phyloP scores from a whole-genome alignment of 2,329 filamentous ascomycete species.

The Aspergillus glaucus region DNA sequence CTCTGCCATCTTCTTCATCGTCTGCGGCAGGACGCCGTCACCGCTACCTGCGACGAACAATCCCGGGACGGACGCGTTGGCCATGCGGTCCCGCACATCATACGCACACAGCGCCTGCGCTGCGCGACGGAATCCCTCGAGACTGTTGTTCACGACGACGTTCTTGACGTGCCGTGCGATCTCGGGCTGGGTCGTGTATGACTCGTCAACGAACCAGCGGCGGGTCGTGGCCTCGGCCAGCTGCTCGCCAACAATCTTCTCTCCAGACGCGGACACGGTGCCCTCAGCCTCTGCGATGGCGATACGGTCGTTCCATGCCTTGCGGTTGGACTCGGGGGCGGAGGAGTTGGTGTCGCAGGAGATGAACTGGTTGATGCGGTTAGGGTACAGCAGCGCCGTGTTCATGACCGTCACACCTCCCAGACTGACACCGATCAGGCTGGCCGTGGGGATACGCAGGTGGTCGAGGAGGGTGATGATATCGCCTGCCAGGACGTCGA shows the following conservation, averaged over 20 bases:
- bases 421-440: constrained; percentile 71
- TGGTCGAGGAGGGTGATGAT: constrained; percentile 60
- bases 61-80: constrained; percentile 34
- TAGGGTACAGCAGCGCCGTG: constrained; percentile 61
- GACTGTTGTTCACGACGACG: constrained; percentile 63
- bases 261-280: constrained; percentile 32
- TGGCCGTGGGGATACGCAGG: constrained; percentile 61
- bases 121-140: constrained; percentile 74
- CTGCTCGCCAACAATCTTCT: constrained; percentile 53
- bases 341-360: constrained; percentile 73
- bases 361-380: constrained; percentile 56
- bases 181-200: constrained; percentile 51
- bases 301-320: constrained; percentile 73
- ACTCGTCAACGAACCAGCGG: constrained; percentile 64
- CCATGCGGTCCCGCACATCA: constrained; percentile 44
- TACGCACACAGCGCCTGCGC: constrained; percentile 56
- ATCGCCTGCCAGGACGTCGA: constrained; percentile 64
- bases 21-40: constrained; percentile 69
- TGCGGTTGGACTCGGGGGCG: constrained; percentile 66
- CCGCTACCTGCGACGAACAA: constrained; percentile 66
- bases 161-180: constrained; percentile 55
- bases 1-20: constrained; percentile 68
- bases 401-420: constrained; percentile 73
- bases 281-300: constrained; percentile 56
- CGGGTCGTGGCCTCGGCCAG: constrained; percentile 66